Evolutionary conservation across 1,139 yeast genomes (phyloP).

Genomic region (Taphrina sp.): DNA sequence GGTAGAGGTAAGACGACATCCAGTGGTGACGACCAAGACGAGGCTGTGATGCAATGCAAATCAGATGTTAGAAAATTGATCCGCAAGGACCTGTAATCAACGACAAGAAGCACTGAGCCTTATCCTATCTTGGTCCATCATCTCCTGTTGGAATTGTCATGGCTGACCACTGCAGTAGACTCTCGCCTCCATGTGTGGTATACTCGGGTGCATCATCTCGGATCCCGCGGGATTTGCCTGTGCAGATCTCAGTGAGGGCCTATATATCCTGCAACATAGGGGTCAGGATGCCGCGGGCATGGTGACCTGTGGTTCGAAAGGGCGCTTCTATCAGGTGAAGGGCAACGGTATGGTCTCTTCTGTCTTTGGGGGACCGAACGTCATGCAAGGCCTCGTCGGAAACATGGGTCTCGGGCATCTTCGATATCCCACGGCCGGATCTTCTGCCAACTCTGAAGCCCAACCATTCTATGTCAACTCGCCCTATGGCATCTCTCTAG

Average conservation of each 20-base stretch:
- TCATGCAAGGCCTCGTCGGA: conserved; percentile 73
- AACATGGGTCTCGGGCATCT: conserved; percentile 94
- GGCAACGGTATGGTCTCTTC: conserved; percentile 99
- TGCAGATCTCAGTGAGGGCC: conserved; percentile 87
- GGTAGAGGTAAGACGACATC: no score
- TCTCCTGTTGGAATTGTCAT: neutral
- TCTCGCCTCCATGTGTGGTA: conserved; percentile 76
- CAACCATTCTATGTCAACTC: conserved; percentile 98
- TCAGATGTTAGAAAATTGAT: conserved; percentile 33
- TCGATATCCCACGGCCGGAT: conserved; percentile 98
- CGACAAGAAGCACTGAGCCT: conserved; percentile 26
- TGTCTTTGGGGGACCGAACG: conserved; percentile 79
- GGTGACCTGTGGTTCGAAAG: conserved; percentile 90
- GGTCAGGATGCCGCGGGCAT: conserved; percentile 99
- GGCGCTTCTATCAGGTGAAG: conserved; percentile 92
- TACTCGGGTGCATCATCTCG: conserved; percentile 80
- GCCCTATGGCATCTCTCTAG: conserved; percentile 85
- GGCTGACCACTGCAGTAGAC: neutral
- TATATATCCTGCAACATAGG: conserved; percentile 90
- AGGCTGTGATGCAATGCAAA: conserved; percentile 11
- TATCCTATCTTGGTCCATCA: neutral
- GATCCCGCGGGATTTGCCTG: conserved; percentile 74
- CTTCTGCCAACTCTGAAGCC: conserved; percentile 93
- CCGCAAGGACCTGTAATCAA: conserved; percentile 21
- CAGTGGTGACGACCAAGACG: no score